A percentile compares a stretch with the other conserved stretches of the same genome.
Conservation (phyloP, 2,329 filamentous ascomycete genomes). For the Aspergillus terreus region DNA sequence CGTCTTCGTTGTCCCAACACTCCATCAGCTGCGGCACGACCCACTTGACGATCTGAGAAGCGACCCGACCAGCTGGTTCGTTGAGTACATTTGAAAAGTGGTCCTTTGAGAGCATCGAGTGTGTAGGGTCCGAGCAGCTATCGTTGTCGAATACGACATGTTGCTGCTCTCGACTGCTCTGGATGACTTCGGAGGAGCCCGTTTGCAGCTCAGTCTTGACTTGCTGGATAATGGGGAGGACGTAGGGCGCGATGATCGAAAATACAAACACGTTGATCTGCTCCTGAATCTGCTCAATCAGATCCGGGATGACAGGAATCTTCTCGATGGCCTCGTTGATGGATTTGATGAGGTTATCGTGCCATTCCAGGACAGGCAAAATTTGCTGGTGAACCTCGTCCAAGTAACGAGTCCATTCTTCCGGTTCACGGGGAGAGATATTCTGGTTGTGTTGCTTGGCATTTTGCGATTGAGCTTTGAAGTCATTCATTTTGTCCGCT, state of each 20-base stretch:
- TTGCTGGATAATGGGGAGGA: slow-evolving; percentile 80
- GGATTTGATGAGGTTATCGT: slow-evolving; percentile 78
- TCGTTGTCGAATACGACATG: slow-evolving; percentile 83
- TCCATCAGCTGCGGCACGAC: slow-evolving; percentile 84
- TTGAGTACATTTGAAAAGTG: slow-evolving; percentile 91
- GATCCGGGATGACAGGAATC: slow-evolving; percentile 77
- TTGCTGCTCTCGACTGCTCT: slow-evolving; percentile 79
- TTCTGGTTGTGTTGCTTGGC: slow-evolving; percentile 72
- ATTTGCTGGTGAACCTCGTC: slow-evolving; percentile 71
- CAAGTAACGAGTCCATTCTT: slow-evolving; percentile 78
- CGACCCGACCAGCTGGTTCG: slow-evolving; percentile 79
- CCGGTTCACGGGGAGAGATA: slow-evolving; percentile 74
- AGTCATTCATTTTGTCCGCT: slow-evolving; percentile 70
- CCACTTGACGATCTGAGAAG: slow-evolving; percentile 76
- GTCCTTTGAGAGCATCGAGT: slow-evolving; percentile 94
- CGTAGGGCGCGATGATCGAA: slow-evolving; percentile 81
- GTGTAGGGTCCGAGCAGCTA: slow-evolving; percentile 73
- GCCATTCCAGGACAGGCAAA: slow-evolving; percentile 86
- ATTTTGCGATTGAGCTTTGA: slow-evolving; percentile 70
- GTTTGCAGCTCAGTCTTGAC: slow-evolving; percentile 83
- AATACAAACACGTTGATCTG: slow-evolving; percentile 88
- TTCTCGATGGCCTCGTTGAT: slow-evolving; percentile 77
- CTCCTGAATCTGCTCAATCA: slow-evolving; percentile 82
- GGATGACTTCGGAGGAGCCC: slow-evolving; percentile 81
- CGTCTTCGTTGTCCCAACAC: slow-evolving; percentile 74